phyloP scores from a whole-genome alignment of 352 stramenopile species.

The Phytophthora uliginosa region DNA sequence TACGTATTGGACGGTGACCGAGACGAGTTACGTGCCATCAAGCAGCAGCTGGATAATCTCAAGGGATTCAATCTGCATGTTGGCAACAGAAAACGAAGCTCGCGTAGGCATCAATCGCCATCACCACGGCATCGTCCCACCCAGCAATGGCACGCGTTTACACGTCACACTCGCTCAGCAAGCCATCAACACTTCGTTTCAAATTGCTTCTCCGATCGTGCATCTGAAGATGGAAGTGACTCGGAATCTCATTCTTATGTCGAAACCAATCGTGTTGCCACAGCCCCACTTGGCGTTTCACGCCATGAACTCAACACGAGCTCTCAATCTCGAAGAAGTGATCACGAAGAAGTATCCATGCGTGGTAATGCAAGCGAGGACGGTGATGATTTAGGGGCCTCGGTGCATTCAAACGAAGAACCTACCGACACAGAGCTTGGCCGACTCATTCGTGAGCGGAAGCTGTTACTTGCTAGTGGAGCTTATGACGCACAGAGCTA shows the following conservation, averaged over 20 bases:
- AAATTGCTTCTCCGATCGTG: constrained; percentile 20
- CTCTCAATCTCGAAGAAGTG: constrained; percentile 2
- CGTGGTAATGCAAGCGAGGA: background rate
- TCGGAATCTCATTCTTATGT: constrained; percentile 17
- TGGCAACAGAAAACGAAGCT: constrained; percentile 2
- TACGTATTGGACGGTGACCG: constrained; percentile 84
- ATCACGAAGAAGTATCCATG: background rate
- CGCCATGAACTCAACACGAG: background rate
- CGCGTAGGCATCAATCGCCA: constrained; percentile 11
- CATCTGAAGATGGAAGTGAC: constrained; percentile 17
- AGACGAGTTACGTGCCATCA: constrained; percentile 84
- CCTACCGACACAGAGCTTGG: constrained; percentile 42
- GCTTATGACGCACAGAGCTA: constrained; percentile 73
- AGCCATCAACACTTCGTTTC: constrained; percentile 8
- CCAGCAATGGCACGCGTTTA: constrained; percentile 14
- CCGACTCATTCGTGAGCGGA: constrained; percentile 62
- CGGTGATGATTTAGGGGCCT: constrained; percentile 1
- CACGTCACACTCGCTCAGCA: constrained; percentile 11
- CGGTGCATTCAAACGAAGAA: constrained; percentile 1
- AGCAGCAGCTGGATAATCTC: constrained; percentile 83
- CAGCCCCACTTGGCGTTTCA: background rate
- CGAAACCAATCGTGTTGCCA: constrained; percentile 11
- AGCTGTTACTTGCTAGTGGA: constrained; percentile 67
- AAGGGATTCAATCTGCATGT: constrained; percentile 54
- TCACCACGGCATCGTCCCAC: constrained; percentile 14